These are phyloP conservation scores for Fusarium verrucosum DNA, from an alignment of 2,329 filamentous ascomycete genomes.

Conservation along the genomic window DNA sequence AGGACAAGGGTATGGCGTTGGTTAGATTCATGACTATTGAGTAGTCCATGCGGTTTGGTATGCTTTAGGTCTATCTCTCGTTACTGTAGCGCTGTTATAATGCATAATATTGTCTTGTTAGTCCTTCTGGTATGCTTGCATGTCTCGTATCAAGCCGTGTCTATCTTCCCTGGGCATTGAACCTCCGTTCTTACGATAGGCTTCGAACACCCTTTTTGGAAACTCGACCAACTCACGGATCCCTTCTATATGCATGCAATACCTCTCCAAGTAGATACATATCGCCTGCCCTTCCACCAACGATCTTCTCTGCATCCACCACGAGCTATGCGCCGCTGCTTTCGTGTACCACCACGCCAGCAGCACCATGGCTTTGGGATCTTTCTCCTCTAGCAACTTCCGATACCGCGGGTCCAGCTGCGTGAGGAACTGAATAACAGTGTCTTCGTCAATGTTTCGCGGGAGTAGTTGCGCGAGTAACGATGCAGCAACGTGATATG, in stretches of 20 bases:
- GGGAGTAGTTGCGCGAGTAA: constrained; percentile 52
- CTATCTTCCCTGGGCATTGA: neutral
- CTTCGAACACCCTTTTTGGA: constrained; percentile 31
- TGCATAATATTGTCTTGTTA: neutral
- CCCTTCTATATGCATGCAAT: constrained; percentile 17
- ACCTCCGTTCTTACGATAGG: neutral
- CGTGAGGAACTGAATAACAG: constrained; percentile 55
- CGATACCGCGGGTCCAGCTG: constrained; percentile 56
- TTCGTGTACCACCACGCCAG: constrained; percentile 67
- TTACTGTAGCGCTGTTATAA: constrained; percentile 10
- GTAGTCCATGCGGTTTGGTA: neutral
- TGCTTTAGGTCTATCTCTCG: constrained; percentile 20
- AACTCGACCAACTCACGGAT: constrained; percentile 29
- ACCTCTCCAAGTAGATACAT: constrained; percentile 50
- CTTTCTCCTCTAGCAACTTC: constrained; percentile 58
- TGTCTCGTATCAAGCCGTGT: neutral
- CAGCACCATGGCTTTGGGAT: constrained; percentile 62
- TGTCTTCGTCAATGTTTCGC: constrained; percentile 50
- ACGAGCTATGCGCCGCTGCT: constrained; percentile 51
- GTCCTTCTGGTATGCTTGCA: neutral
- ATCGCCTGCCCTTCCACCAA: constrained; percentile 61
- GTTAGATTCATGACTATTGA: constrained; percentile 1
- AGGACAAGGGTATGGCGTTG: constrained; percentile 22
- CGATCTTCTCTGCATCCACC: constrained; percentile 60
- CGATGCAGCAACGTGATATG: constrained; percentile 48